Evolutionary conservation across 129 eudicot genomes (phyloP).

Genomic region (Flaveria trinervia): DNA sequence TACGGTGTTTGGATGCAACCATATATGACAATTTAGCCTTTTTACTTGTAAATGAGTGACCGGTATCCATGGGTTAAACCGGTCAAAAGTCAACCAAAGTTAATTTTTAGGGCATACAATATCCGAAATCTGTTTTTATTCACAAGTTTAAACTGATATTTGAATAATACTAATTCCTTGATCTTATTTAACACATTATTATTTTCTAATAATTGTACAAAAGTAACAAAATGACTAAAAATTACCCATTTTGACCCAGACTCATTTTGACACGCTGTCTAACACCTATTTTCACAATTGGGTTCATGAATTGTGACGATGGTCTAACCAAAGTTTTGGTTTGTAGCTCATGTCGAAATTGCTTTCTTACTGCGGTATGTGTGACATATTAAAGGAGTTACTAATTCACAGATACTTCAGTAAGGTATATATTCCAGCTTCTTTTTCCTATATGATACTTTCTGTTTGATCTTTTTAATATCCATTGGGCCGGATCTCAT

Average conservation of each 20-base stretch:
- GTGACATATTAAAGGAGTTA: constrained; percentile 70
- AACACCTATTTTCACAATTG: not conserved
- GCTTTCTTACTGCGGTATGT: constrained; percentile 78
- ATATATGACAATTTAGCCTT: not conserved
- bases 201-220: too few relatives aligned
- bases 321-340: not conserved
- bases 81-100: not conserved
- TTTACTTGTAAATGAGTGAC: not conserved
- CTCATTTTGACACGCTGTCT: not conserved
- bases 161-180: not conserved
- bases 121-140: not conserved
- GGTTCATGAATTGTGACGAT: not conserved
- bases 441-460: not conserved
- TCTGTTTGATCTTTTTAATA: not conserved
- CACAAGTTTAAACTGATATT: not conserved
- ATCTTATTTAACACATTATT: not conserved
- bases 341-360: constrained; percentile 80
- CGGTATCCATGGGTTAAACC: not conserved
- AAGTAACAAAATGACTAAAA: not conserved
- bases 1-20: not conserved
- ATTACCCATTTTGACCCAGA: not conserved
- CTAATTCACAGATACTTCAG: constrained; percentile 84
- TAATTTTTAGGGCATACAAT: not conserved
- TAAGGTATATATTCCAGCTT: constrained; percentile 58
- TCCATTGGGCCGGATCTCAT: not conserved